Conservation (phyloP, 169 alveolate genomes). For the Sarcocystis neurona region DNA sequence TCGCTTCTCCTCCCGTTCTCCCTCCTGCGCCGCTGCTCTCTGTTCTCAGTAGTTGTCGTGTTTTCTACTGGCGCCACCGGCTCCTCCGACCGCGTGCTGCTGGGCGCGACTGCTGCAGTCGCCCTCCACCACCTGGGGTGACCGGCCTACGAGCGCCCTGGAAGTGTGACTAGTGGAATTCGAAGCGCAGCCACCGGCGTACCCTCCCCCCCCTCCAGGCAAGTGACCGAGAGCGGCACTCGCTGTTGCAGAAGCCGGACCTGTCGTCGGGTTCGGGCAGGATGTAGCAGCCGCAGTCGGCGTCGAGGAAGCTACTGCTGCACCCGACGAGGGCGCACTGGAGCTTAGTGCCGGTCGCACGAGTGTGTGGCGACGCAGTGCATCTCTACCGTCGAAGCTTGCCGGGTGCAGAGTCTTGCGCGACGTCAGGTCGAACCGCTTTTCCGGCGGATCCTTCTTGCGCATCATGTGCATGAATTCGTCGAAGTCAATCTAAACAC, state of each 20-base stretch:
- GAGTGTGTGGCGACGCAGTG: neutral
- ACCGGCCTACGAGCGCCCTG: too few species aligned
- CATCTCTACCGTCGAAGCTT: neutral
- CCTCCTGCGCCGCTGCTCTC: neutral
- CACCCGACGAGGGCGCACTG: neutral
- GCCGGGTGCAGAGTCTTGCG: constrained; percentile 1
- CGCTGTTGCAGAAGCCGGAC: too few species aligned
- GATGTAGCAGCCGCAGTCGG: neutral
- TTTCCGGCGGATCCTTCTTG: constrained; percentile 44
- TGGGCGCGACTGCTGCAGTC: too few species aligned
- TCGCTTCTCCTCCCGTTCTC: neutral
- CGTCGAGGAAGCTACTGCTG: neutral
- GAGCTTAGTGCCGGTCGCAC: neutral
- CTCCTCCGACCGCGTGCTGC: too few species aligned
- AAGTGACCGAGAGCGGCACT: too few species aligned
- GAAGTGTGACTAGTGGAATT: too few species aligned
- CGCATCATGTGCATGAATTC: constrained; percentile 69
- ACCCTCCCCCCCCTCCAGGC: too few species aligned
- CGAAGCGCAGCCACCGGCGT: too few species aligned
- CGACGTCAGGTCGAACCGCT: constrained; percentile 4
- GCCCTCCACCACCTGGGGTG: too few species aligned
- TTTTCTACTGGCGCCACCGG: neutral
- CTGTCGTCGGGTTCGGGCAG: neutral
- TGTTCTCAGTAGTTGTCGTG: neutral
- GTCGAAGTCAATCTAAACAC: constrained; percentile 63